Conservation (phyloP, 768 basidiomycete species). For the Russula compacta region DNA sequence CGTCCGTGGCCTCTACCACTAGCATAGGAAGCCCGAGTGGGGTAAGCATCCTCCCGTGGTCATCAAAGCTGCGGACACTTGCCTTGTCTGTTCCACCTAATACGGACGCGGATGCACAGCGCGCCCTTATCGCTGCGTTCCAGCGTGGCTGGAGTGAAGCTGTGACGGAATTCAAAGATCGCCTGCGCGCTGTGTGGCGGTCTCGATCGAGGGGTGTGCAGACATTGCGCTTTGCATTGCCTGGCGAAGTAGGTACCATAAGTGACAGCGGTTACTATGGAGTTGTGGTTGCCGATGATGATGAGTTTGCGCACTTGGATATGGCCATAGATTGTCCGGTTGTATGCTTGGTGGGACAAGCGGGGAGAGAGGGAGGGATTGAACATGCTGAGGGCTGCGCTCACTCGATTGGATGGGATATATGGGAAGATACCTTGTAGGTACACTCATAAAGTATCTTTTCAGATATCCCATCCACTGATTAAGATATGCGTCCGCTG, state of each 20-base stretch:
- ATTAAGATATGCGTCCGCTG: no score
- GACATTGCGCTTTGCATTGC: slow-evolving; percentile 34
- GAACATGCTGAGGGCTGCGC: no score
- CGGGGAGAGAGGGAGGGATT: neutral
- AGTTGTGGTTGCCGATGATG: slow-evolving; percentile 24
- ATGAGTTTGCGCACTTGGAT: slow-evolving; percentile 22
- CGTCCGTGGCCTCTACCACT: neutral
- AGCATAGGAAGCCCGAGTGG: neutral
- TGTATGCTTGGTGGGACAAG: slow-evolving; percentile 34
- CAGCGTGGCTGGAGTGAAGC: slow-evolving; percentile 57
- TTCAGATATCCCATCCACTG: no score
- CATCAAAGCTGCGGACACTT: slow-evolving; percentile 41
- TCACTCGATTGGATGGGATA: no score
- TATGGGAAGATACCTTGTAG: no score
- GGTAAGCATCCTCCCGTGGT: slow-evolving; percentile 44
- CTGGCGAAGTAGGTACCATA: no score
- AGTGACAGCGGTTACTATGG: slow-evolving; percentile 22
- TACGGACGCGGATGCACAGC: slow-evolving; percentile 29
- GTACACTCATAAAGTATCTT: no score
- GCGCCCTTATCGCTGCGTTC: slow-evolving; percentile 42
- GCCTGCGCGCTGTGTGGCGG: slow-evolving; percentile 28
- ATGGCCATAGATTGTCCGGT: slow-evolving; percentile 25
- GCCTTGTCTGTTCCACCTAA: slow-evolving; percentile 30
- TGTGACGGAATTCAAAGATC: slow-evolving; percentile 39
- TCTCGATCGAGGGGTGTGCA: slow-evolving; percentile 40